These are phyloP conservation scores for Dactylella cylindrospora DNA, from an alignment of 2,329 filamentous ascomycete genomes.

Conservation along the genomic window DNA sequence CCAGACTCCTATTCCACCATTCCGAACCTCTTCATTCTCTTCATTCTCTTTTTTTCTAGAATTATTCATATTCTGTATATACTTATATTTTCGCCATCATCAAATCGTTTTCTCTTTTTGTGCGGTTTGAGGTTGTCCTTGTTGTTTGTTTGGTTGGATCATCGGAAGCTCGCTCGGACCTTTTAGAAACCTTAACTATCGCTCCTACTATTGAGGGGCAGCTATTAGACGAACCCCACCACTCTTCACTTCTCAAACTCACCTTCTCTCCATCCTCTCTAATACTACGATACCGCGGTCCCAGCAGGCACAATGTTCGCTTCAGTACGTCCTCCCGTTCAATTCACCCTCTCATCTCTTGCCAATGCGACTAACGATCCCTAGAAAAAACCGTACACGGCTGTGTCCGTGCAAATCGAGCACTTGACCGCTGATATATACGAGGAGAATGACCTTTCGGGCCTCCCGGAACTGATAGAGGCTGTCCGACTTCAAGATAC, in stretches of 20 bases:
- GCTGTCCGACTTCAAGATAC: slow-evolving; percentile 85
- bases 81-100: too few species aligned
- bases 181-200: too few species aligned
- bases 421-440: slow-evolving; percentile 84
- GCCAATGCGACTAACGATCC: not conserved
- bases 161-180: slow-evolving; percentile 25
- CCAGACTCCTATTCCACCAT: too few species aligned
- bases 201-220: too few species aligned
- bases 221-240: slow-evolving; percentile 20
- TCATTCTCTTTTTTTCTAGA: too few species aligned
- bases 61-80: too few species aligned
- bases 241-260: slow-evolving; percentile 20
- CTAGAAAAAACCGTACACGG: slow-evolving; percentile 78
- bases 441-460: slow-evolving; percentile 86
- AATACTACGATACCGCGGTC: not conserved
- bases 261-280: slow-evolving; percentile 11
- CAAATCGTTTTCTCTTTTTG: too few species aligned
- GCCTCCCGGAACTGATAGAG: slow-evolving; percentile 91
- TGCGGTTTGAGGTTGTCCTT: too few species aligned
- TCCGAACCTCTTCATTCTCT: too few species aligned
- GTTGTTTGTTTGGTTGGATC: too few species aligned
- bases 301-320: slow-evolving; percentile 23
- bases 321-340: slow-evolving; percentile 10
- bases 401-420: slow-evolving; percentile 89
- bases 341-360: not conserved